These are phyloP conservation scores for Suhomyces terraborum DNA, from an alignment of 1,139 yeast species.

Conservation along the genomic window DNA sequence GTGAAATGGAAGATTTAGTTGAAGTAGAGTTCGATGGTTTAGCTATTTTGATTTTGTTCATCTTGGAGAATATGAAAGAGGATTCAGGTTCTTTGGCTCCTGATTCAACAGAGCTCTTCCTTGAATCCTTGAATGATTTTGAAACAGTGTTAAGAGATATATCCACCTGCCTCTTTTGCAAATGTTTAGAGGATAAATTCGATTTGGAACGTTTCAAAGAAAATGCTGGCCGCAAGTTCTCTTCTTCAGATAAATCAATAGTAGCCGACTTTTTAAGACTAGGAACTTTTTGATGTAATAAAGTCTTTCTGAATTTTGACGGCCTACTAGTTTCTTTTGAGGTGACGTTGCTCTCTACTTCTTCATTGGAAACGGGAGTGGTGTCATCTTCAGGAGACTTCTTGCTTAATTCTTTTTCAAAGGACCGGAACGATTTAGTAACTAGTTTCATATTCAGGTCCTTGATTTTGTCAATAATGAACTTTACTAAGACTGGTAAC, in stretches of 20 bases:
- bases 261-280: constrained; percentile 20
- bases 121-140: constrained; percentile 6
- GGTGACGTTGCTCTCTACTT: background rate
- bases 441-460: constrained; percentile 44
- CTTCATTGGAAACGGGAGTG: background rate
- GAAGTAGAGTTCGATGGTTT: background rate
- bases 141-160: constrained; percentile 26
- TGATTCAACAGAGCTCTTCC: background rate
- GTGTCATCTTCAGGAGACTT: constrained; percentile 2
- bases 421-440: constrained; percentile 17
- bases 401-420: constrained; percentile 15
- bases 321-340: constrained; percentile 2
- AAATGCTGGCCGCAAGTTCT: constrained; percentile 33
- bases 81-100: constrained; percentile 9
- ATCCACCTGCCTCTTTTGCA: constrained; percentile 53
- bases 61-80: constrained; percentile 33
- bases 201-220: constrained; percentile 46
- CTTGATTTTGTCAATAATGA: constrained; percentile 51
- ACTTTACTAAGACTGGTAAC: constrained; percentile 49
- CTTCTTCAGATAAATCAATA: constrained; percentile 16
- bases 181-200: constrained; percentile 41
- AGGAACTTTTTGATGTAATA: constrained; percentile 23
- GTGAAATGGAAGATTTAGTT: constrained; percentile 15
- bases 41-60: constrained; percentile 22
- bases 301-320: constrained; percentile 24